Percentiles rank a stretch among this genome's conserved stretches.
Evolutionary conservation across 2,329 filamentous ascomycete genomes (phyloP).

Genomic region (Metarhizium sp.): DNA sequence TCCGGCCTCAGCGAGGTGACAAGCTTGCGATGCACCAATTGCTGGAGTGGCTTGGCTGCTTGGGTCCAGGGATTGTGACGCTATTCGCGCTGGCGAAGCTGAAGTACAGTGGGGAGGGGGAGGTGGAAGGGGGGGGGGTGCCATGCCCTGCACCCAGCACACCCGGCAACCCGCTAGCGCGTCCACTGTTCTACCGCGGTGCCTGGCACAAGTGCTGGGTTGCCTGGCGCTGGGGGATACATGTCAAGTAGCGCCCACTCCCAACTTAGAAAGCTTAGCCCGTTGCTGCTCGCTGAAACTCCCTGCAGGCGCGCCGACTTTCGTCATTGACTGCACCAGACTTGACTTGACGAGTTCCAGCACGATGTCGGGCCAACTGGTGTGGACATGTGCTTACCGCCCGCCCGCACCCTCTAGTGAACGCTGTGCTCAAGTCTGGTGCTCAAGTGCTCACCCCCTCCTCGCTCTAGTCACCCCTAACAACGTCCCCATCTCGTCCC

Average conservation of each 20-base stretch:
- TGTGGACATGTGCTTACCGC: neutral
- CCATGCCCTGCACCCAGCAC: neutral
- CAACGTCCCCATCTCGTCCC: constrained; percentile 21
- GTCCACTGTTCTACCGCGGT: neutral
- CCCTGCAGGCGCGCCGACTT: too few species aligned
- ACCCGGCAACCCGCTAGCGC: neutral
- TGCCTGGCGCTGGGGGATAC: neutral
- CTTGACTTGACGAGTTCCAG: too few species aligned
- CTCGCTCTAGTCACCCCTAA: constrained; percentile 17
- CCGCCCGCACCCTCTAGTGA: neutral
- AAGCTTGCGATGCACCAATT: neutral
- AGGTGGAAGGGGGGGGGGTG: neutral
- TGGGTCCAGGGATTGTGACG: neutral
- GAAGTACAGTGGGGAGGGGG: neutral
- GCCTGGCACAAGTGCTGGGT: too few species aligned
- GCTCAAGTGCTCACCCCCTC: neutral
- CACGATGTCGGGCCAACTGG: too few species aligned
- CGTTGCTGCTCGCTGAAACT: too few species aligned
- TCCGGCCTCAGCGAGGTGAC: neutral
- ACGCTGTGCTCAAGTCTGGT: neutral
- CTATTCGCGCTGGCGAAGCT: constrained; percentile 2
- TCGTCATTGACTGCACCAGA: too few species aligned
- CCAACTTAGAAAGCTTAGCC: too few species aligned
- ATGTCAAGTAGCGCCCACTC: too few species aligned
- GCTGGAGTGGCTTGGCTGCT: neutral